Base-by-base conservation (phyloP, 2,329 filamentous ascomycete genomes). In the Mycosphaerella sp. region DNA sequence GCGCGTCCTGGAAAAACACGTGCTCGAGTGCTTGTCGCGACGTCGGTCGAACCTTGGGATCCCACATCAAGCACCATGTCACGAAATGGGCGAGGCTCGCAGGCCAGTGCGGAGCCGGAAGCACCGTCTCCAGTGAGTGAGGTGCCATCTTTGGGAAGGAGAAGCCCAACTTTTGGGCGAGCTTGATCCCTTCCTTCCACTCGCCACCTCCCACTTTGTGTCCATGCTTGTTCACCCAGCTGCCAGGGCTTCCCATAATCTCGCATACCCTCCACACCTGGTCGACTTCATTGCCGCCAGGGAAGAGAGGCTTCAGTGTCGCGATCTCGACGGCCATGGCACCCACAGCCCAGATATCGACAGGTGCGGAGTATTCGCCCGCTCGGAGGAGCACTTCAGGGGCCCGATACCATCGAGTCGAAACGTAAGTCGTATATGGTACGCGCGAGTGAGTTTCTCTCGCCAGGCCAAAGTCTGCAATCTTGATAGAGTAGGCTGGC, bases 121-220 rank as follows among this genome's bases (percentile, higher is more conserved):
- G 78, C 61, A 97, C 93, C 4, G 89, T 95, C 64, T 97, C 92
- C 82, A 98, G 89, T 14, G 92, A 83, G 71, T 97, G 93, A 48
- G 93, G 93, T 21, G 93, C 92, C 93, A 98, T 97, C 83, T 85
- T 97, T 56, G 93, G 93, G 74, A 98, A 98, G 0, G 93, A 96
- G 72, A 98, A 98, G 53, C 93, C 93, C 59, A 98, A 81, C 78
- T 97, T 97, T 63, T 93, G 89, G 53, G 93, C 93, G 55, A 98
- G 78, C 58, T 89, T 82, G 44, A 90, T 90, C 54, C 93, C 93
- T 55, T 98, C 93, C 66, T 90, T 89, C 93, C 93, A 98, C 64
- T 98, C 93, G 66, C 93, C 93, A 67, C 93, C 93, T 52, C 93
- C 93, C 29, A 98, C 88, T 61, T 85, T 87, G 26, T 79, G 78